Base-by-base conservation (phyloP, 164 flowering plant species). In the Vitis amurensis region DNA sequence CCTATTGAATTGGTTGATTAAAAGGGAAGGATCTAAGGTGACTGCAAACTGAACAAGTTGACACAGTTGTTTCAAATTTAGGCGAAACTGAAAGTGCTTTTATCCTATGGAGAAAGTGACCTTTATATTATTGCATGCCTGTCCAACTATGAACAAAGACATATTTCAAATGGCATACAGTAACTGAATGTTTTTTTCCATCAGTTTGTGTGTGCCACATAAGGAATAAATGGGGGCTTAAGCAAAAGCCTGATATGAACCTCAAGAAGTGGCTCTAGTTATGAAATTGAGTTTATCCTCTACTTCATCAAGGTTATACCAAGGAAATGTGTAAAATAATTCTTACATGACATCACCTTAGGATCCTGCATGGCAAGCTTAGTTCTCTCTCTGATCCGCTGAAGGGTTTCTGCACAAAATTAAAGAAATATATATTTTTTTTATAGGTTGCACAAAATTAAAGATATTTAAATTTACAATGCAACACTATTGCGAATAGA, bases 301-400 rank as follows among this genome's bases (percentile, higher is more conserved):
- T 23, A 61, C 27, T 23, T 16, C 56, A 47, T 12, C 50, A 9
- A 23, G 17, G 55, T 61, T 69, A 68, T 70, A 72, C 9, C 17
- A 67, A 63, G 44, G 23, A 31, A 72, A 68, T n/a, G 57, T 48
- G 30, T 31, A 68, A 79, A 79, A 76, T 30, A 69, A 77, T 76
- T 82, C 87, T 87, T 85, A 88, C 89, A 85, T 82, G 89, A 84
- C 91, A 71, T 90, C 91, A 91, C 96, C 96, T 91, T 86, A 78
- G 91, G 91, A 78, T 86, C 74, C 86, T 86, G 91, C 93, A 91
- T 89, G 60, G 96, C 93, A 74, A 87, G 79, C 79, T 68, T 82
- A 61, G 96, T 91, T 77, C 88, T 85, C 74, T 89, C 97, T 71
- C 72, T 74, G 44, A 94, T 95, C 75, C 82, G 81, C 75, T 68